Percentiles rank a stretch among this genome's conserved stretches.
Conservation (phyloP, 225 moss, liverwort and hornwort genomes). For the Bryum argenteum region DNA sequence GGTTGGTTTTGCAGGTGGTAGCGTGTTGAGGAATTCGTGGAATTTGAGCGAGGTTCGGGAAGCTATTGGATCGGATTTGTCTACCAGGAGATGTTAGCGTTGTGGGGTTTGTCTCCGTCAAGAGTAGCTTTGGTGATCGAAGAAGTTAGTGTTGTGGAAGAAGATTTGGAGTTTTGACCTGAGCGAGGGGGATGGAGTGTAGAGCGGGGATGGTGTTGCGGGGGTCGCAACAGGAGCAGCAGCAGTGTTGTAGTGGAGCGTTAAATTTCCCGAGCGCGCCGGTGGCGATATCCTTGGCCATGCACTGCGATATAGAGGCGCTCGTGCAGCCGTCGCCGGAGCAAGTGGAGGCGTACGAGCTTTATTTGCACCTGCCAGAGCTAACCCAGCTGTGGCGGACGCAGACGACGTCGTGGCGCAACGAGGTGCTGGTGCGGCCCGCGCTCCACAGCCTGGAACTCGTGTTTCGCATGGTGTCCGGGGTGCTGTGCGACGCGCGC, state of each 20-base stretch:
- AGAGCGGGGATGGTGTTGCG: not conserved
- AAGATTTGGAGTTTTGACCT: not conserved
- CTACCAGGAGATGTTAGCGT: slow-evolving; percentile 1
- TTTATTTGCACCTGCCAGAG: slow-evolving; percentile 66
- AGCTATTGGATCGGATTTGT: not conserved
- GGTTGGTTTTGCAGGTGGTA: not conserved
- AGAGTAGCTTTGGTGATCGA: not conserved
- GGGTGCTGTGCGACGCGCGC: slow-evolving; percentile 54
- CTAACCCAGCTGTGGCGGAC: slow-evolving; percentile 57
- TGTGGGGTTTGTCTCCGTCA: not conserved
- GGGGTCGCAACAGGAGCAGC: too few relatives aligned
- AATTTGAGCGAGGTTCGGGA: not conserved
- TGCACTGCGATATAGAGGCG: slow-evolving; percentile 67
- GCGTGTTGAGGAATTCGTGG: not conserved
- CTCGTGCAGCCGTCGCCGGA: slow-evolving; percentile 60
- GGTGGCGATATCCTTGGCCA: slow-evolving; percentile 52
- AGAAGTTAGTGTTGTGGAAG: not conserved
- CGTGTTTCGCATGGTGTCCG: slow-evolving; percentile 73
- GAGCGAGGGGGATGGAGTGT: not conserved
- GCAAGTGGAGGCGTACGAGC: slow-evolving; percentile 73
- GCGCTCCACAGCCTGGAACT: slow-evolving; percentile 78
- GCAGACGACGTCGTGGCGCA: slow-evolving; percentile 41
- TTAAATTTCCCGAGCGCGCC: slow-evolving; percentile 36
- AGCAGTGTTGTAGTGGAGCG: not conserved
- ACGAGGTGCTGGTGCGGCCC: slow-evolving; percentile 62